A percentile compares a stretch with the other conserved stretches of the same genome.
phyloP scores from a whole-genome alignment of 106 monocot species.

The Dendrobium officinale region DNA sequence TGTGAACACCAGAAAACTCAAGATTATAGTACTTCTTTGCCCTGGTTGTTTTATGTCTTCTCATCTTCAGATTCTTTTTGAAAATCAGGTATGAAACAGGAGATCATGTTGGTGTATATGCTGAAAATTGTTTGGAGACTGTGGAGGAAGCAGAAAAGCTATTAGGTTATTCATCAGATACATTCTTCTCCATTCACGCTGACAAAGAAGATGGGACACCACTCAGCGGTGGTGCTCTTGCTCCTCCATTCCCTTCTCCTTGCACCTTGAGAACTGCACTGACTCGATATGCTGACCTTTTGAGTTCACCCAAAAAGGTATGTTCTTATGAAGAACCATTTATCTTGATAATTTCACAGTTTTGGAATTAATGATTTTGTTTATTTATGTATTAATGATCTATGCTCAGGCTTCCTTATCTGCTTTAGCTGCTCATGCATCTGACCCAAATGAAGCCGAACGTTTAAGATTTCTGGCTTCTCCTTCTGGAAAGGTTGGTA shows the following conservation, averaged over 20 bases:
- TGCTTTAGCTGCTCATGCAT: slow-evolving; percentile 76
- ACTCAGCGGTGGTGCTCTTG: slow-evolving; percentile 31
- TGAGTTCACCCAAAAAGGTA: slow-evolving; percentile 74
- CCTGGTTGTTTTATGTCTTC: neutral
- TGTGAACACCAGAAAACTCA: neutral
- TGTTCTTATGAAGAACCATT: neutral
- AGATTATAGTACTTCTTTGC: neutral
- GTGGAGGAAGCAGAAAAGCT: slow-evolving; percentile 61
- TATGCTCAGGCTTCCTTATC: slow-evolving; percentile 51
- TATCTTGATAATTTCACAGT: neutral
- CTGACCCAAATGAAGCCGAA: slow-evolving; percentile 72
- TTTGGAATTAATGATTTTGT: neutral
- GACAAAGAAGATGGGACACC: slow-evolving; percentile 75
- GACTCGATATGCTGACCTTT: slow-evolving; percentile 59
- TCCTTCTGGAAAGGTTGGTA: slow-evolving; percentile 73
- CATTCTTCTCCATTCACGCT: slow-evolving; percentile 59
- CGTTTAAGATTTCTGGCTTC: slow-evolving; percentile 54
- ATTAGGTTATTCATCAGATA: slow-evolving; percentile 44
- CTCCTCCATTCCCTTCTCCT: slow-evolving; percentile 67
- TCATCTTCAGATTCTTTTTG: neutral
- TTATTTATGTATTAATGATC: neutral
- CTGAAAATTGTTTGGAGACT: slow-evolving; percentile 52
- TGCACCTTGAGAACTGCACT: slow-evolving; percentile 67
- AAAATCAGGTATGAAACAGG: slow-evolving; percentile 67
- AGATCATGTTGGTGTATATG: slow-evolving; percentile 72